These are phyloP conservation scores for Taphrina flavorubra DNA, from an alignment of 1,139 yeast species.

Conservation along the genomic window DNA sequence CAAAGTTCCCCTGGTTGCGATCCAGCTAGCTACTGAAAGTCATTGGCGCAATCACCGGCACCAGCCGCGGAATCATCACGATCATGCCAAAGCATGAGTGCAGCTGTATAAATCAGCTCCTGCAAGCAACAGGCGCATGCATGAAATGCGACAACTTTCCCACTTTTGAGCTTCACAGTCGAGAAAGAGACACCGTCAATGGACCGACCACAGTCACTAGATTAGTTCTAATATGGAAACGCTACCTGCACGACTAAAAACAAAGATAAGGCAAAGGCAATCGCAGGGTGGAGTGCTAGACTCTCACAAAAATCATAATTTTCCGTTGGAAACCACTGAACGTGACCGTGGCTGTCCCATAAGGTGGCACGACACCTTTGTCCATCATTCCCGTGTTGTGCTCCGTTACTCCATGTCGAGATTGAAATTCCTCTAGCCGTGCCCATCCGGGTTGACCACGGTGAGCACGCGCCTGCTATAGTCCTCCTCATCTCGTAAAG, in stretches of 20 bases:
- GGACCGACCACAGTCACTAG: constrained; percentile 10
- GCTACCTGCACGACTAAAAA: constrained; percentile 2
- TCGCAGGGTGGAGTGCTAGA: not conserved
- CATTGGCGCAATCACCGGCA: no score
- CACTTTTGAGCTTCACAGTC: no score
- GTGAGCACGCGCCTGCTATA: constrained; percentile 72
- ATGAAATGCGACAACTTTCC: no score
- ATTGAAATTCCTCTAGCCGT: not conserved
- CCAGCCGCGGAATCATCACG: no score
- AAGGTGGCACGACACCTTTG: no score
- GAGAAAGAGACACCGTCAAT: no score
- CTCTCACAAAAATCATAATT: not conserved
- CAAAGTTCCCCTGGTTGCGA: no score
- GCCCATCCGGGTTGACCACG: constrained; percentile 65
- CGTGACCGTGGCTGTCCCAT: not conserved
- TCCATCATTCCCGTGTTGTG: no score
- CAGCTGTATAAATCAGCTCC: no score
- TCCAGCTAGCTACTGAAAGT: no score
- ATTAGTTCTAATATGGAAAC: not conserved
- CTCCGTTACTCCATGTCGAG: not conserved
- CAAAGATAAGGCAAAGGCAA: not conserved
- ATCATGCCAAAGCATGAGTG: no score
- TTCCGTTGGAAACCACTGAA: not conserved
- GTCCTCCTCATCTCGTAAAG: constrained; percentile 76
- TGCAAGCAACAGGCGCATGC: no score